phyloP scores from a whole-genome alignment of 2,329 filamentous ascomycete species.

The Triangularia setosa region DNA sequence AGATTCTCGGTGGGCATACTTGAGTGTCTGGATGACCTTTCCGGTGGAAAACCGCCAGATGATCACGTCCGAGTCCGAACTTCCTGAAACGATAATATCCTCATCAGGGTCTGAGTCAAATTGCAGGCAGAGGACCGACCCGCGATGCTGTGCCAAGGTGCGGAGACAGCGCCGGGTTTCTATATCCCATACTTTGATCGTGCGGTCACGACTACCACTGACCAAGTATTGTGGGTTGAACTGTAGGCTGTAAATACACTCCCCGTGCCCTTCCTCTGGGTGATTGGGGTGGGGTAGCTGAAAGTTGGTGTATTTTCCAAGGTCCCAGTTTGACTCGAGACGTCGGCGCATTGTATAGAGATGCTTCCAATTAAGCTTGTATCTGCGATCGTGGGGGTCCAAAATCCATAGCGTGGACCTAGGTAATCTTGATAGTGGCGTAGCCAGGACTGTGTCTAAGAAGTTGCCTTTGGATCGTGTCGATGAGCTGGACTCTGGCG shows the following conservation, averaged over 20 bases:
- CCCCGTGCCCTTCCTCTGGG: constrained; percentile 76
- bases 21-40: constrained; percentile 70
- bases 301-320: constrained; percentile 78
- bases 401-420: constrained; percentile 50
- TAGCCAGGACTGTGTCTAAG: constrained; percentile 29
- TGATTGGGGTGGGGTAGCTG: constrained; percentile 82
- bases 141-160: constrained; percentile 67
- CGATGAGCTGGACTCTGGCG: constrained; percentile 8
- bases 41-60: constrained; percentile 94
- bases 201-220: constrained; percentile 86
- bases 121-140: constrained; percentile 90
- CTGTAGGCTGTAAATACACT: constrained; percentile 95
- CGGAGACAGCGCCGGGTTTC: constrained; percentile 73
- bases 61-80: constrained; percentile 86
- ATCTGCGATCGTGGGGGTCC: constrained; percentile 44
- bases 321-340: constrained; percentile 88
- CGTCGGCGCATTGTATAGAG: constrained; percentile 82
- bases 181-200: constrained; percentile 86
- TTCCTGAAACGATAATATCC: constrained; percentile 91
- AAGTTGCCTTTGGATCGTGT: constrained; percentile 27
- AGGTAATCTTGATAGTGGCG: constrained; percentile 30
- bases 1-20: constrained; percentile 78
- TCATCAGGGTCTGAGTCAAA: constrained; percentile 86
- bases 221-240: constrained; percentile 82
- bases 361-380: constrained; percentile 85